Base-by-base conservation (phyloP, 1,284 basidiomycete species). In the Leccinum subrobustum region DNA sequence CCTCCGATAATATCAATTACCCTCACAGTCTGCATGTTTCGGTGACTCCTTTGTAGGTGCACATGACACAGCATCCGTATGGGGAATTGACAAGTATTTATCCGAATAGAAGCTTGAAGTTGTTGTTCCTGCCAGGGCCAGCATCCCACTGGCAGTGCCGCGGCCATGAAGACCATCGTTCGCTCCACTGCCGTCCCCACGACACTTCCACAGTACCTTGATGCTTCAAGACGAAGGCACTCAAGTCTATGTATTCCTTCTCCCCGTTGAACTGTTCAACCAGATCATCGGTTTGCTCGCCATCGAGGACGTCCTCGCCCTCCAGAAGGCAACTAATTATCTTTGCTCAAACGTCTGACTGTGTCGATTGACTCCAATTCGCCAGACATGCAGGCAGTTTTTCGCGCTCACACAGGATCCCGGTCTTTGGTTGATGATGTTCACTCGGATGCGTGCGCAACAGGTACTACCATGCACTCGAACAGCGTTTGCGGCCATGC, bases 241-340 rank as follows among this genome's bases (percentile, higher is more conserved):
- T n/a, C 52, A 2, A n/a, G 6, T 5, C 7, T 16, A 35, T 16
- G 8, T 44, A 3, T 52, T 61, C 8, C 3, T n/a, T 27, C 61
- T 73, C 23, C 70, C 71, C 0, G 60, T 63, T 7, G 69, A 70
- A 37, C 52, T 70, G 3, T 57, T 58, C 51, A 35, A 60, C 35
- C 53, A 60, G 2, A 56, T 73, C 37, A n/a, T 65, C 20, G 16
- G 6, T 50, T 59, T 62, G 25, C 67, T 71, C 2, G 62, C 63
- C 20, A 5, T 69, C 12, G n/a, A 23, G 12, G 59, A 63, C 14
- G 31, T 71, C 33, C 14, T 73, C 37, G 44, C 63, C 6, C 54
- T 70, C 5, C 67, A 62, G 57, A 64, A 51, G 67, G 71, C 47
- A 60, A 25, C 3, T 8, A 6, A 14, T 25, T 11, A 5, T 11